Percentiles rank a stretch among this genome's conserved stretches.
phyloP scores from a whole-genome alignment of 148 eudicot species.

The Silene conica region DNA sequence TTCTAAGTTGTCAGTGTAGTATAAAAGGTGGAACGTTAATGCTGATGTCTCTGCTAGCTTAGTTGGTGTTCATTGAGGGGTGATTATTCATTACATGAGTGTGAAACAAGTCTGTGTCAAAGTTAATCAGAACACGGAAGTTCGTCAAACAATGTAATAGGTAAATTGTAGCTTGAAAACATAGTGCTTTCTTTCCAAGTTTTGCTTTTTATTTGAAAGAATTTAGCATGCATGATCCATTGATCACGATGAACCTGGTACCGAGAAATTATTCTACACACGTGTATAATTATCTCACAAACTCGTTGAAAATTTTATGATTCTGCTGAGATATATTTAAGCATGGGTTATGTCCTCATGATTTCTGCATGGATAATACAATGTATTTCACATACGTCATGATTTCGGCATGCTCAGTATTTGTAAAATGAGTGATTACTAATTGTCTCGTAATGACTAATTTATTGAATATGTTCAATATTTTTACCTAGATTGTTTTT shows the following conservation, averaged over 20 bases:
- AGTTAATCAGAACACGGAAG: background rate
- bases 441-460: background rate
- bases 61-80: too few species aligned
- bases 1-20: too few species aligned
- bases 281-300: background rate
- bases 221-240: background rate
- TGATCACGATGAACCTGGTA: background rate
- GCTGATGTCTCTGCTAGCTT: too few species aligned
- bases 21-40: too few species aligned
- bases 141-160: background rate
- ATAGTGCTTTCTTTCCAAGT: background rate
- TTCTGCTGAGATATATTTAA: background rate
- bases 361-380: background rate
- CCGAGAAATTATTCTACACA: background rate
- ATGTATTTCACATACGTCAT: background rate
- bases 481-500: too few species aligned
- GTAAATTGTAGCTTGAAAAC: background rate
- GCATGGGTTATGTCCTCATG: background rate
- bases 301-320: background rate
- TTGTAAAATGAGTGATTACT: background rate
- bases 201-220: background rate
- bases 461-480: background rate
- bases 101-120: too few species aligned
- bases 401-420: slow-evolving; percentile 1
- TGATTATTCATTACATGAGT: too few species aligned